These are phyloP conservation scores for Lagenaria siceraria DNA, from an alignment of 306 rosid species.

Conservation along the genomic window DNA sequence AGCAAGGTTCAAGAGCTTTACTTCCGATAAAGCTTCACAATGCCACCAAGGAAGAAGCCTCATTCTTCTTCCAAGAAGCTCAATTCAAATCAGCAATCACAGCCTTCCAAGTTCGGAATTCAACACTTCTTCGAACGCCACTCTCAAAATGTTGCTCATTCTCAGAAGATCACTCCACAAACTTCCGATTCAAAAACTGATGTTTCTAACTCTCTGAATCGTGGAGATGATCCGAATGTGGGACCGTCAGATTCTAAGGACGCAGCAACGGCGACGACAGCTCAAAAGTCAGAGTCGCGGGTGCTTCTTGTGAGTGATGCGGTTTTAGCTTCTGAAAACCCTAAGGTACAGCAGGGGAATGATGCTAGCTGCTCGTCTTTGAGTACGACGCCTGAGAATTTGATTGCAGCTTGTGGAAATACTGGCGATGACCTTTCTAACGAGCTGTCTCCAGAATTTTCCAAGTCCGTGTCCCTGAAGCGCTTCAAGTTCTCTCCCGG, in stretches of 20 bases:
- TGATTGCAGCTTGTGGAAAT: neutral
- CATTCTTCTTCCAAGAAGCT: slow-evolving; percentile 38
- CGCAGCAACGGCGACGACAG: neutral
- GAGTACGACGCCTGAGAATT: slow-evolving; percentile 28
- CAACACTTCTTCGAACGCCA: slow-evolving; percentile 87
- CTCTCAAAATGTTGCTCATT: slow-evolving; percentile 37
- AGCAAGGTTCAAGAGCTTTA: slow-evolving; percentile 7
- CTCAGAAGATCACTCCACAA: slow-evolving; percentile 34
- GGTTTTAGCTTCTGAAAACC: slow-evolving; percentile 7
- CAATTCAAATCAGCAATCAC: slow-evolving; percentile 23
- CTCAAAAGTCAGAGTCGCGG: neutral
- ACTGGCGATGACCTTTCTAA: slow-evolving; percentile 17
- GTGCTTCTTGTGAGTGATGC: neutral
- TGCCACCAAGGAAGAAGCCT: slow-evolving; percentile 68
- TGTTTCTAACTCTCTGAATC: neutral
- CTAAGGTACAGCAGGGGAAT: neutral
- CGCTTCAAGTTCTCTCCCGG: slow-evolving; percentile 90
- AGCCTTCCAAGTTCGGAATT: slow-evolving; percentile 69
- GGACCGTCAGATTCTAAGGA: slow-evolving; percentile 1
- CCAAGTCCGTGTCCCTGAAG: slow-evolving; percentile 42
- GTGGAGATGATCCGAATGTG: neutral
- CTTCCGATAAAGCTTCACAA: neutral
- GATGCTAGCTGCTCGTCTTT: slow-evolving; percentile 5
- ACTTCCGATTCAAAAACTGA: neutral
- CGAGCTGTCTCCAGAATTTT: slow-evolving; percentile 43